These are phyloP conservation scores for Perilla frutescens DNA, from an alignment of 257 asterid species.

Conservation along the genomic window DNA sequence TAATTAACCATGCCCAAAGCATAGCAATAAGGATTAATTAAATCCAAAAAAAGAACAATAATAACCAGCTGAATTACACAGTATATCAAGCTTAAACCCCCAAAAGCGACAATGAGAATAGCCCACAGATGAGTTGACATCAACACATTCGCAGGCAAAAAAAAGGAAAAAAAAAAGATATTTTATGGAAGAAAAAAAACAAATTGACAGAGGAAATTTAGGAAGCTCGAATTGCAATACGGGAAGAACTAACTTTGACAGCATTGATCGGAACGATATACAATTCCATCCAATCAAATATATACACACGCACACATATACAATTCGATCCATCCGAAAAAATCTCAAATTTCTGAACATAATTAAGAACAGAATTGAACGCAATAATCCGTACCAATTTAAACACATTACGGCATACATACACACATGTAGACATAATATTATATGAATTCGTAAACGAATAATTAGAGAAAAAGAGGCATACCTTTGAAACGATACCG, in stretches of 20 bases:
- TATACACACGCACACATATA: not conserved
- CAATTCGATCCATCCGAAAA: constrained; percentile 1
- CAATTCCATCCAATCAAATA: not conserved
- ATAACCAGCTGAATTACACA: constrained; percentile 8
- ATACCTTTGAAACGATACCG: constrained; percentile 26
- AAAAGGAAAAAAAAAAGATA: constrained; percentile 4
- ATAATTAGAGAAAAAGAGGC: not conserved
- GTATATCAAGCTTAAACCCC: constrained; percentile 2
- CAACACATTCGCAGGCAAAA: constrained; percentile 6
- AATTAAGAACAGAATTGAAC: not conserved
- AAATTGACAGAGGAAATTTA: constrained; percentile 9
- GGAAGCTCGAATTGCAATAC: not conserved
- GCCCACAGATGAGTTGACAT: not conserved
- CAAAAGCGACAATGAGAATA: constrained; percentile 20
- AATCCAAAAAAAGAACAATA: not conserved
- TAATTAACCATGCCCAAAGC: not conserved
- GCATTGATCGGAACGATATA: constrained; percentile 18
- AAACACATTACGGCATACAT: not conserved
- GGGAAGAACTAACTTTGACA: constrained; percentile 2
- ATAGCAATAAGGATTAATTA: not conserved
- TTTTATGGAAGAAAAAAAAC: not conserved
- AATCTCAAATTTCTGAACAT: not conserved
- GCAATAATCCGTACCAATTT: not conserved
- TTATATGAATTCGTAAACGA: not conserved
- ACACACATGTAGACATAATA: not conserved